Evolutionary conservation across 305 asterid species (phyloP).

Genomic region (Withania somnifera): DNA sequence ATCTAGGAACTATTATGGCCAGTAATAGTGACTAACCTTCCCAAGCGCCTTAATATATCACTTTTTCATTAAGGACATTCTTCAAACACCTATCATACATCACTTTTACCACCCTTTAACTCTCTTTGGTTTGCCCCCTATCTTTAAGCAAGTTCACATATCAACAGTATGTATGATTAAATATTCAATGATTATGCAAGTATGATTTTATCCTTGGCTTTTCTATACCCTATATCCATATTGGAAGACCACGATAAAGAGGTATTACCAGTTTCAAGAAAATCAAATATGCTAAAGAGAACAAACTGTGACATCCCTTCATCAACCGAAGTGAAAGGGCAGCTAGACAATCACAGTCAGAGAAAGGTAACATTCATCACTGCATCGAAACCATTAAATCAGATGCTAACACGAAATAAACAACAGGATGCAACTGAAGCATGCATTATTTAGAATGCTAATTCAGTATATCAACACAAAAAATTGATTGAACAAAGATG

Average conservation of each 20-base stretch:
- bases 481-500: background rate
- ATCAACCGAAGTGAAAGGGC: background rate
- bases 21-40: too few species aligned
- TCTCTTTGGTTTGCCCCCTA: too few species aligned
- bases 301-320: background rate
- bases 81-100: too few species aligned
- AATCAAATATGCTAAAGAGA: background rate
- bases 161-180: background rate
- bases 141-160: too few species aligned
- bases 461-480: background rate
- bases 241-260: background rate
- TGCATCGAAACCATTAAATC: background rate
- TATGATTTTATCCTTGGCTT: background rate
- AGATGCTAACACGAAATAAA: background rate
- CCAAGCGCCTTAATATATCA: too few species aligned
- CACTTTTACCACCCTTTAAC: too few species aligned
- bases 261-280: background rate
- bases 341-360: background rate
- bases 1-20: too few species aligned
- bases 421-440: background rate
- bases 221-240: background rate
- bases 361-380: background rate
- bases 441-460: background rate
- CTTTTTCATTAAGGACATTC: too few species aligned
- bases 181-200: background rate